Conservation (phyloP, 2,329 filamentous ascomycete genomes). For the Taxawa tesnikishii region DNA sequence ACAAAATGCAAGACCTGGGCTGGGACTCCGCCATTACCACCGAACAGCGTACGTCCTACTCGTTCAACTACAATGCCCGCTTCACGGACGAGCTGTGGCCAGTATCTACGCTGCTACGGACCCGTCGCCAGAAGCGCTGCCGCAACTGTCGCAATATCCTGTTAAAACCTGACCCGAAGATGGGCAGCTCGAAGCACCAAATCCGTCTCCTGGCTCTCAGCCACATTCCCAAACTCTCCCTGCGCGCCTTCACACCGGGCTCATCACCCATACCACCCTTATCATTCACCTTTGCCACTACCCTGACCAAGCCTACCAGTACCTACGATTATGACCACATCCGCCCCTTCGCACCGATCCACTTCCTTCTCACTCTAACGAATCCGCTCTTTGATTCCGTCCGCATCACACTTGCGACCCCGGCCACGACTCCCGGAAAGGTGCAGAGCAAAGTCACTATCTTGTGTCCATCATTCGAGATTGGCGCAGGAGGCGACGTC, state of each 20-base stretch:
- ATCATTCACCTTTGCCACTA: constrained; percentile 45
- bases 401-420: constrained; percentile 76
- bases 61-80: constrained; percentile 36
- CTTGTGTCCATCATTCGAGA: constrained; percentile 84
- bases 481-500: constrained; percentile 76
- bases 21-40: constrained; percentile 51
- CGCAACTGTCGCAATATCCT: constrained; percentile 89
- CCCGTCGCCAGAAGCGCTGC: constrained; percentile 89
- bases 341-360: constrained; percentile 41
- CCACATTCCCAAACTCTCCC: constrained; percentile 72
- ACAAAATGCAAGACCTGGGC: constrained; percentile 42
- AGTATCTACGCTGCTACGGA: constrained; percentile 69
- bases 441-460: constrained; percentile 76
- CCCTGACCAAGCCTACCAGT: constrained; percentile 18
- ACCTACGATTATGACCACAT: constrained; percentile 14
- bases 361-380: constrained; percentile 80
- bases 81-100: constrained; percentile 70
- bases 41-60: constrained; percentile 36
- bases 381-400: constrained; percentile 92
- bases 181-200: constrained; percentile 77
- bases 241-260: constrained; percentile 47
- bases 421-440: constrained; percentile 62
- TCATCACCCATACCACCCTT: constrained; percentile 22
- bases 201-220: constrained; percentile 77
- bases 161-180: constrained; percentile 84